Percentiles rank a stretch among this genome's conserved stretches.
These are phyloP conservation scores for Mycena galericulata DNA, from an alignment of 768 basidiomycete species.

Conservation along the genomic window DNA sequence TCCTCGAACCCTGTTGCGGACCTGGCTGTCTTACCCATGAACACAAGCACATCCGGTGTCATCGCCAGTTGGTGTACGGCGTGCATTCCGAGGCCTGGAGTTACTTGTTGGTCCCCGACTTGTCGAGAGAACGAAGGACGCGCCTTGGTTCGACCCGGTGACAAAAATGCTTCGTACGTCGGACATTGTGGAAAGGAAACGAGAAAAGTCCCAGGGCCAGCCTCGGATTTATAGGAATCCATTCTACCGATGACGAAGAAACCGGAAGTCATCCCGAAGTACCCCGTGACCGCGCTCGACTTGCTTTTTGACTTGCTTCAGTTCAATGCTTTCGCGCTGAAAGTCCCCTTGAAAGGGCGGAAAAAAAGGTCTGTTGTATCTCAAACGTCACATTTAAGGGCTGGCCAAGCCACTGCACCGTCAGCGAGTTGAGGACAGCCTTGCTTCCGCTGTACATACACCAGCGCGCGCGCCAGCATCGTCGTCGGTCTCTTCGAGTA, in stretches of 20 bases:
- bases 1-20: too few relatives aligned
- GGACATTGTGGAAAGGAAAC: conserved; percentile 4
- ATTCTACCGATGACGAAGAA: too few relatives aligned
- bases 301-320: too few relatives aligned
- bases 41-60: background rate
- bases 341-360: too few relatives aligned
- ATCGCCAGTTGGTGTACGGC: conserved; percentile 14
- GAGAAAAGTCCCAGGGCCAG: too few relatives aligned
- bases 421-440: conserved; percentile 24
- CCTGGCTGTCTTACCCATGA: conserved; percentile 30
- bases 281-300: too few relatives aligned
- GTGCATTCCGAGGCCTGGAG: conserved; percentile 20
- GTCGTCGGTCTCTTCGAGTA: background rate
- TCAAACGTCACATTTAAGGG: too few relatives aligned
- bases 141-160: conserved; percentile 25
- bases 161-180: conserved; percentile 17
- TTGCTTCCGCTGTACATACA: conserved; percentile 17
- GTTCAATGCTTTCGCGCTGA: too few relatives aligned
- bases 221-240: too few relatives aligned
- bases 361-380: conserved; percentile 20
- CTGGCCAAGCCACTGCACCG: conserved; percentile 27
- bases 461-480: too few relatives aligned
- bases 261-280: too few relatives aligned
- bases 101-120: background rate
- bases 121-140: background rate